Conservation (phyloP, 78 protist species). For the Diacronema lutheri region DNA sequence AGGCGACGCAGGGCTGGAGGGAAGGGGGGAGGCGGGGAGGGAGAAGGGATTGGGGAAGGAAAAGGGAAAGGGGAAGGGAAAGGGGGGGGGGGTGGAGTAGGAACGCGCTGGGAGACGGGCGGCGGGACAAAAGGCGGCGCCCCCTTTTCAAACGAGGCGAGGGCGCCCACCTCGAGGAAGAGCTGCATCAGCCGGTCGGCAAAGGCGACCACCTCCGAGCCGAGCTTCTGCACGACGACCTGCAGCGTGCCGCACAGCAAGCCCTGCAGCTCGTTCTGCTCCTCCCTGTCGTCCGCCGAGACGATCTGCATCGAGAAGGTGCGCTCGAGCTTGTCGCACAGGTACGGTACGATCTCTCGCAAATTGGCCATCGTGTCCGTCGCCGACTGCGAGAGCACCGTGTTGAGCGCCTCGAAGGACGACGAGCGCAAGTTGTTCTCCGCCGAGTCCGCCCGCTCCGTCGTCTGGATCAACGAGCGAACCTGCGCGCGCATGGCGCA, state of each 20-base stretch:
- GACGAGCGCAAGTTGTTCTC: conserved; percentile 53
- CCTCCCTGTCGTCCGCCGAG: conserved; percentile 25
- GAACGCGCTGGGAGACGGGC: too few species aligned
- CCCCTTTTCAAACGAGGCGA: too few species aligned
- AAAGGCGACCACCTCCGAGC: neutral
- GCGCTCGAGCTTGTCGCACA: conserved; percentile 4
- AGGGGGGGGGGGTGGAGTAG: too few species aligned
- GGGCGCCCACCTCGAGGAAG: conserved; percentile 53
- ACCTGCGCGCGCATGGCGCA: too few species aligned
- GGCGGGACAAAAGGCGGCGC: too few species aligned
- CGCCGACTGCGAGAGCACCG: conserved; percentile 2
- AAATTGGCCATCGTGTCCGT: neutral
- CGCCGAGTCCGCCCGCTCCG: neutral
- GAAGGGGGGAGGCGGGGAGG: too few species aligned
- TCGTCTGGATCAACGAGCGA: neutral
- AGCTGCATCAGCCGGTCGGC: conserved; percentile 61
- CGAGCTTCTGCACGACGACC: conserved; percentile 21
- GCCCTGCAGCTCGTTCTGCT: conserved; percentile 39
- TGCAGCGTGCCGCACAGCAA: conserved; percentile 46
- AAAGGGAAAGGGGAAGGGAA: too few species aligned
- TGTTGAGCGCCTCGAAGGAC: conserved; percentile 72
- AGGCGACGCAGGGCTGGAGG: too few species aligned
- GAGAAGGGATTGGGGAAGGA: too few species aligned
- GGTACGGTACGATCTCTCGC: neutral
- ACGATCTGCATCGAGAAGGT: conserved; percentile 32